These are phyloP conservation scores for Paraphaeosphaeria minitans DNA, from an alignment of 2,329 filamentous ascomycete genomes.

Conservation along the genomic window DNA sequence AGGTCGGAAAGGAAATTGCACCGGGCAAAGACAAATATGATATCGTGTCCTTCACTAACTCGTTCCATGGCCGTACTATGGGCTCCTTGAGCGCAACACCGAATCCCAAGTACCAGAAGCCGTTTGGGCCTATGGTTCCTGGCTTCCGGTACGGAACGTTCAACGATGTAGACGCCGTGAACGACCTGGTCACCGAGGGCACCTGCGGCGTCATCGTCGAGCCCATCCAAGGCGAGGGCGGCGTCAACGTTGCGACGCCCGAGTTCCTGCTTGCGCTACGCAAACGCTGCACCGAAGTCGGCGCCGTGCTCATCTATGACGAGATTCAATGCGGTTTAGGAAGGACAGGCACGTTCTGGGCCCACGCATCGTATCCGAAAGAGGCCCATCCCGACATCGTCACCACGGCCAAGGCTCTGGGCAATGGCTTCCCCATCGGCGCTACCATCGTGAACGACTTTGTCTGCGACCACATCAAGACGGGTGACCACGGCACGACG, in stretches of 20 bases:
- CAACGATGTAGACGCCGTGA: conserved; percentile 78
- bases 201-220: conserved; percentile 96
- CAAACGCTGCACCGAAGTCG: conserved; percentile 81
- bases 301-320: conserved; percentile 89
- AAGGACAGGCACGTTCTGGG: conserved; percentile 89
- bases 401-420: conserved; percentile 93
- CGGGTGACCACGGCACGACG: conserved; percentile 89
- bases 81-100: conserved; percentile 93
- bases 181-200: conserved; percentile 75
- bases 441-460: conserved; percentile 72
- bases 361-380: conserved; percentile 73
- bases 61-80: conserved; percentile 97
- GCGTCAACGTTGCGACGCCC: conserved; percentile 80
- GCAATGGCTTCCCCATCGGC: conserved; percentile 94
- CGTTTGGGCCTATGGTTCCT: conserved; percentile 93
- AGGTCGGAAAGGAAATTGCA: conserved; percentile 78
- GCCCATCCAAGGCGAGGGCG: conserved; percentile 96
- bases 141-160: conserved; percentile 86
- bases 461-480: conserved; percentile 71
- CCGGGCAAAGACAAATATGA: conserved; percentile 76
- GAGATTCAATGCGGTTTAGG: conserved; percentile 96
- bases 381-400: conserved; percentile 92
- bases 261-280: conserved; percentile 87
- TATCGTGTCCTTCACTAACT: conserved; percentile 86
- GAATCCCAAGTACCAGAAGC: conserved; percentile 96